Evolutionary conservation across 805 yeast species (phyloP).

Genomic region (Wickerhamiella musiphila): DNA sequence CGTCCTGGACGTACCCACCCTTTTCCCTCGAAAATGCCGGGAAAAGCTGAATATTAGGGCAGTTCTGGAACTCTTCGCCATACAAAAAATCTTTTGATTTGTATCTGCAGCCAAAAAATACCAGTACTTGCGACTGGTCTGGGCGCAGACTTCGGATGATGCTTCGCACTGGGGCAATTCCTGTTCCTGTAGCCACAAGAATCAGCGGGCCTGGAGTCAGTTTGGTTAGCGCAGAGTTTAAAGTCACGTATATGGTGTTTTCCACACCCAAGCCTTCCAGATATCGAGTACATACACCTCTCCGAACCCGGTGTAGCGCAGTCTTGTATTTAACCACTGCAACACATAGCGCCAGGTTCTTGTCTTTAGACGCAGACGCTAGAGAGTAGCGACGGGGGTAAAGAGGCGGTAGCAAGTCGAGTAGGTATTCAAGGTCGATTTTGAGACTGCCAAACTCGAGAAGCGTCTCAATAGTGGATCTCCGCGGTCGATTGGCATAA

Average conservation of each 20-base stretch:
- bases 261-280: conserved; percentile 32
- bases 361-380: conserved; percentile 32
- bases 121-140: conserved; percentile 21
- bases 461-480: conserved; percentile 71
- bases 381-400: conserved; percentile 76
- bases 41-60: conserved; percentile 21
- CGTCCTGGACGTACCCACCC: conserved; percentile 63
- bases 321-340: conserved; percentile 84
- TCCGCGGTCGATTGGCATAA: conserved; percentile 83
- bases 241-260: conserved; percentile 27
- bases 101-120: conserved; percentile 65
- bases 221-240: conserved; percentile 22
- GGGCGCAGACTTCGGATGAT: conserved; percentile 24
- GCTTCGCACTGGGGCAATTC: conserved; percentile 82
- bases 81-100: conserved; percentile 53
- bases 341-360: conserved; percentile 44
- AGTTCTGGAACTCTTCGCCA: conserved; percentile 32
- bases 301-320: conserved; percentile 51
- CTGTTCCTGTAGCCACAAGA: conserved; percentile 87
- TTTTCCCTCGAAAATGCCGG: conserved; percentile 32
- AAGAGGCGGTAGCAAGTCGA: conserved; percentile 63
- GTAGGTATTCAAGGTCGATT: conserved; percentile 57
- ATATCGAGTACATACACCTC: conserved; percentile 75
- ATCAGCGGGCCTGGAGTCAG: conserved; percentile 24
- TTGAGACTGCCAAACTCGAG: conserved; percentile 61